Evolutionary conservation across 1,139 yeast genomes (phyloP), one percentile per base, ranked within the genome.

Genomic region (Geotrichum macrosporum): DNA sequence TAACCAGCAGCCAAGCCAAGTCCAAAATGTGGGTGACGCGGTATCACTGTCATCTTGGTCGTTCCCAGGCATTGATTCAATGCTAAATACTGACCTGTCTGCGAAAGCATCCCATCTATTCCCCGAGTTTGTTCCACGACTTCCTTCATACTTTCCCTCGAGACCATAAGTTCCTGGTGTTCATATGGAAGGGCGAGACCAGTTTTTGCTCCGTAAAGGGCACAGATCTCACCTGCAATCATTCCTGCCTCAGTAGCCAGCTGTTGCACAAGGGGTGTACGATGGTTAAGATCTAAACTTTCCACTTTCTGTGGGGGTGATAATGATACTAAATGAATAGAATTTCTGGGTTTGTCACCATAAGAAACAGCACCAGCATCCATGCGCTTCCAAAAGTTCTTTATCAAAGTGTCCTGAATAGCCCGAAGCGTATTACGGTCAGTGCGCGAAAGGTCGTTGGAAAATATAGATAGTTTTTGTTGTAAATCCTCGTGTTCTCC

Each of bases 1-100:
- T 53, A 55, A 5, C 54, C 57, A 16, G 47, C 45, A 2, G 35
- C n/a, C n/a, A 55, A 39, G 3, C 59, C 61, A 1, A 57, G 48
- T n/a, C 61, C 58, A 30, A 35, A 46, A 36, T 57, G 57, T 6
- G 54, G 46, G 12, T 41, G 34, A 13, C 41, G 19, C n/a, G 47
- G 35, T n/a, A 19, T 21, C 4, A 38, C 20, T 9, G 39, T 29
- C 6, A 31, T 38, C 15, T 27, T 21, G 3, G 33, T 15, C 4
- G 47, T 40, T 13, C 26, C 43, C 19, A 46, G 33, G 16, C 42
- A 39, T 18, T 30, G 41, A 10, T 22, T 22, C 6, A 35, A 13
- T 12, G 50, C 46, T 12, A 49, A 32, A 27, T 46, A 40, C 5
- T 35, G 32, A 4, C 52, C 52, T 19, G 41, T 33, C 12, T 27